phyloP scores from a whole-genome alignment of 2,329 filamentous ascomycete genomes.

The Fusarium ramigenum region DNA sequence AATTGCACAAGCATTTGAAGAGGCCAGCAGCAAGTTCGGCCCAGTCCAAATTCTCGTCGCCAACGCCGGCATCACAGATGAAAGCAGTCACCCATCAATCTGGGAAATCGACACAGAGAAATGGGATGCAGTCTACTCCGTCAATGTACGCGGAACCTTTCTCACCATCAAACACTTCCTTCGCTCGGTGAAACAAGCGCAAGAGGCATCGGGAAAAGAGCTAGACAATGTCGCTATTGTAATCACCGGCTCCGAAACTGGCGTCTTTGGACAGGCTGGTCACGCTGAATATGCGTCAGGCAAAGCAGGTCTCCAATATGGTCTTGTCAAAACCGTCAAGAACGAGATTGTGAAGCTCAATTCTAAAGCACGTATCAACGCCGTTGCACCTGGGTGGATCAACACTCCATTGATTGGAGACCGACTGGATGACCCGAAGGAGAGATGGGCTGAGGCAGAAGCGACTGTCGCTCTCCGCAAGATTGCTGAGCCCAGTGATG shows the following conservation, averaged over 20 bases:
- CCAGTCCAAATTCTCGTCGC: neutral
- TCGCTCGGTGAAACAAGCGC: fast-evolving
- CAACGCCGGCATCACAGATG: neutral
- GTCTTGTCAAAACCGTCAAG: neutral
- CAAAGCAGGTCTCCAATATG: neutral
- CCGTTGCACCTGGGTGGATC: neutral
- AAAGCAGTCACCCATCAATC: neutral
- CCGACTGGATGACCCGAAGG: neutral
- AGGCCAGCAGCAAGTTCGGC: neutral
- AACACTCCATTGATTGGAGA: neutral
- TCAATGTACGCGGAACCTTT: neutral
- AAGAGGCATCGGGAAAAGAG: fast-evolving
- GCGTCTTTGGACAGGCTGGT: neutral
- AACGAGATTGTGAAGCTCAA: neutral
- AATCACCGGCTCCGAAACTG: neutral
- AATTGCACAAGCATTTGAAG: neutral
- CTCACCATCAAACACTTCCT: neutral
- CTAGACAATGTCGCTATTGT: neutral
- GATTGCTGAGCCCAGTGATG: neutral
- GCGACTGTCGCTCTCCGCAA: neutral
- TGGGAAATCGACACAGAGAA: neutral
- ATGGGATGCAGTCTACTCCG: neutral
- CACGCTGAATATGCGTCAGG: neutral
- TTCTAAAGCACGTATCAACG: neutral
- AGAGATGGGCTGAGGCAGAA: neutral